Base-by-base conservation (phyloP, 2,329 filamentous ascomycete genomes). In the Thielaviopsis musarum region DNA sequence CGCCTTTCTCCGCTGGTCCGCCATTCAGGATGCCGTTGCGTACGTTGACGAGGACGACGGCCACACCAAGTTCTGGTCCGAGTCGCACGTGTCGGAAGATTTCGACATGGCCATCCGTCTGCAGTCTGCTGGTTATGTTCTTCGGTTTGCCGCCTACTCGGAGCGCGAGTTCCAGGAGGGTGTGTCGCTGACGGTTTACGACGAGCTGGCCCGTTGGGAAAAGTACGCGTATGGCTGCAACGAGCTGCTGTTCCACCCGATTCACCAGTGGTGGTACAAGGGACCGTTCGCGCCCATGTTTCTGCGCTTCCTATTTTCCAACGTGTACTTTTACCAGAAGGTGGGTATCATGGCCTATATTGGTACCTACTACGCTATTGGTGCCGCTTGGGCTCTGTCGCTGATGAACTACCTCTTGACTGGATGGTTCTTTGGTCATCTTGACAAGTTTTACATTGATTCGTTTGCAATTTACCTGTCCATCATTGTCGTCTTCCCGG, bases 31-130 rank as follows among this genome's bases (percentile, higher is more conserved):
- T 28, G 70, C 70, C 5, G 67, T 67, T 2, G 61, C 64, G 7
- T 65, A 65, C 52, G 55, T 65, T 19, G 69, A 72, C 56, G 77
- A 79, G 41, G 74, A 81, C 59, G 80, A 82, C 57, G 78, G 77
- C 12, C 76, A 81, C 64, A 78, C 82, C 15, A 82, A 83, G 65
- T 88, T 81, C 71, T 89, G 86, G 85, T 87, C 84, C 7, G 86
- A 89, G 67, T 77, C 76, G 4, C 84, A 85, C 65, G 86, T 90
- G 0, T 88, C 85, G 0, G 86, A 90, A 63, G 86, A 90, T 65
- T 89, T 89, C 59, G 85, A 89, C 62, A 86, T 88, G 71, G 79
- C 83, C 12, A 75, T 90, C 0, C 82, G 85, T 41, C 75, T 89
- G 4, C 86, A 90, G 69, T 81, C 80, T 63, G 74, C 73, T 19